These are phyloP conservation scores for Colletotrichum tabaci DNA, from an alignment of 2,329 filamentous ascomycete genomes.

Conservation along the genomic window DNA sequence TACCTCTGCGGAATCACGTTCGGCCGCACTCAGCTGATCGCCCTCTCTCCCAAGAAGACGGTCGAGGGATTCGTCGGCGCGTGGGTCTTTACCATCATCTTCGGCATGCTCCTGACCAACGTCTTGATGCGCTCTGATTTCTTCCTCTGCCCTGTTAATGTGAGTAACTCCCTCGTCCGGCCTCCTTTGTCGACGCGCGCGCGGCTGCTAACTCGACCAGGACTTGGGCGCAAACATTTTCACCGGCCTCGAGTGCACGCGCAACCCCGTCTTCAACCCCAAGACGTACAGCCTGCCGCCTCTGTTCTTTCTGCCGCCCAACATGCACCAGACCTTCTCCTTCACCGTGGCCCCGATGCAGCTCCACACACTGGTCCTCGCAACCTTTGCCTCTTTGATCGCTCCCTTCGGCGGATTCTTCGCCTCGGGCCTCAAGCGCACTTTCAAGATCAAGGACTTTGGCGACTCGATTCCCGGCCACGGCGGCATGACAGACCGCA, in stretches of 20 bases:
- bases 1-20: slow-evolving; percentile 98
- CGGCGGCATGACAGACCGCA: slow-evolving; percentile 97
- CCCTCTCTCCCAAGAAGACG: slow-evolving; percentile 98
- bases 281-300: slow-evolving; percentile 81
- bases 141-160: slow-evolving; percentile 97
- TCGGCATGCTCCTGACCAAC: slow-evolving; percentile 86
- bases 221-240: slow-evolving; percentile 95
- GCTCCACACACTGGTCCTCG: slow-evolving; percentile 90
- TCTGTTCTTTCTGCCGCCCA: slow-evolving; percentile 78
- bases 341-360: slow-evolving; percentile 90
- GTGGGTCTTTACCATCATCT: slow-evolving; percentile 94
- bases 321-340: slow-evolving; percentile 64
- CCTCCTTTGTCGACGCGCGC: not conserved
- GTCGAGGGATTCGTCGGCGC: slow-evolving; percentile 97
- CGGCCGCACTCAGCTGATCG: slow-evolving; percentile 95
- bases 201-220: slow-evolving; percentile 49
- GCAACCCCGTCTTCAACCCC: slow-evolving; percentile 91
- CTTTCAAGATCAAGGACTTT: slow-evolving; percentile 99
- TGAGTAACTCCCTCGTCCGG: slow-evolving; percentile 53
- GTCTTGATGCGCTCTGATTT: slow-evolving; percentile 92
- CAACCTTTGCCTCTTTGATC: slow-evolving; percentile 95
- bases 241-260: slow-evolving; percentile 89
- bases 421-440: slow-evolving; percentile 95
- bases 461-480: slow-evolving; percentile 98
- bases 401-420: slow-evolving; percentile 99